Evolutionary conservation across 2,329 filamentous ascomycete species (phyloP).

Genomic region (Fonsecaea monophora): DNA sequence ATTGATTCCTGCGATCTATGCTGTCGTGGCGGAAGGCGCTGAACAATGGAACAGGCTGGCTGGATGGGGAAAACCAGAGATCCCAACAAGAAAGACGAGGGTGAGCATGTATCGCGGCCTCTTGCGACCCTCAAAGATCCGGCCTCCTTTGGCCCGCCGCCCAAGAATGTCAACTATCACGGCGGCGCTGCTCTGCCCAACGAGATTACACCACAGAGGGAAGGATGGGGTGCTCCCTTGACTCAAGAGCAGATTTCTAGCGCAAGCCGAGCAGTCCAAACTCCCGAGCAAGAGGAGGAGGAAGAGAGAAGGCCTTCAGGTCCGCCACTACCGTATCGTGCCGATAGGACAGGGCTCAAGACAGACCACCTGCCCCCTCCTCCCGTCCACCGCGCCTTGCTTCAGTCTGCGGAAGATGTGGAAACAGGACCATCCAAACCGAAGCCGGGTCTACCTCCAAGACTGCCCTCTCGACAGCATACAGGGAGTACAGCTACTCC

Average conservation of each 20-base stretch:
- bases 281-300: slow-evolving; percentile 36
- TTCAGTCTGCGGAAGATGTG: slow-evolving; percentile 38
- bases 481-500: slow-evolving; percentile 55
- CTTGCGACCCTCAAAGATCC: slow-evolving; percentile 77
- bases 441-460: slow-evolving; percentile 68
- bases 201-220: slow-evolving; percentile 52
- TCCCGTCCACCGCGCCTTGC: slow-evolving; percentile 59
- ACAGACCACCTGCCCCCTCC: slow-evolving; percentile 74
- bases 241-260: slow-evolving; percentile 48
- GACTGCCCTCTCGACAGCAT: slow-evolving; percentile 71
- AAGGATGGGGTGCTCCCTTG: slow-evolving; percentile 54
- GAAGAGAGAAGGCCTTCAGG: slow-evolving; percentile 51
- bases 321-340: slow-evolving; percentile 70
- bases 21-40: background rate
- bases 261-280: slow-evolving; percentile 43
- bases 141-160: slow-evolving; percentile 78
- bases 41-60: slow-evolving; percentile 54
- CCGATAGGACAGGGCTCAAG: slow-evolving; percentile 73
- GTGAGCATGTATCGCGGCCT: slow-evolving; percentile 65
- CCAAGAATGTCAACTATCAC: slow-evolving; percentile 66
- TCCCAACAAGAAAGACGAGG: slow-evolving; percentile 46
- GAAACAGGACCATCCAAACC: slow-evolving; percentile 45
- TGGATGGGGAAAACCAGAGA: slow-evolving; percentile 64
- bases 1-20: background rate
- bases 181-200: slow-evolving; percentile 54